Conservation (phyloP, 139 green algal genomes). For the Micromonas commoda region DNA sequence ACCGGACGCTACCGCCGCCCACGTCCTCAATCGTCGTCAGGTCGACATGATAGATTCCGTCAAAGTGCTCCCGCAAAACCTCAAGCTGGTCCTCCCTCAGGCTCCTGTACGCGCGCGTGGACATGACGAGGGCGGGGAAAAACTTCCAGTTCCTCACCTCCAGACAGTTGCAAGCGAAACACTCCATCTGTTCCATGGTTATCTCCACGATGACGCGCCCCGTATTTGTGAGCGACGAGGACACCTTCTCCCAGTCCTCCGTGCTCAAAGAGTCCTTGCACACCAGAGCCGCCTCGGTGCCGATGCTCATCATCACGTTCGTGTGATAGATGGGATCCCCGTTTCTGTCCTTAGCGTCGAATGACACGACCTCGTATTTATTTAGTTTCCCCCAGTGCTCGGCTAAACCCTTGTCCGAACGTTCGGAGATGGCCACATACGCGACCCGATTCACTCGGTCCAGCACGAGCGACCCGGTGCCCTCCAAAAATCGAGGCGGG, state of each 20-base stretch:
- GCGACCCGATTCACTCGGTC: slow-evolving; percentile 81
- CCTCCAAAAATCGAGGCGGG: slow-evolving; percentile 34
- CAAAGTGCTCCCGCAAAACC: slow-evolving; percentile 60
- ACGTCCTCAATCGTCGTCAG: slow-evolving; percentile 88
- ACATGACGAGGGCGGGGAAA: slow-evolving; percentile 83
- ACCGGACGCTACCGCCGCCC: slow-evolving; percentile 85
- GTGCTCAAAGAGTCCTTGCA: slow-evolving; percentile 73
- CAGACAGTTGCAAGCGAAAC: slow-evolving; percentile 85
- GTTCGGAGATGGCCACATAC: slow-evolving; percentile 78
- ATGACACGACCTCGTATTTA: slow-evolving; percentile 63
- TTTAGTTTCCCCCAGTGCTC: slow-evolving; percentile 58
- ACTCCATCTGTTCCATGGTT: slow-evolving; percentile 73
- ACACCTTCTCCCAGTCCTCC: slow-evolving; percentile 59
- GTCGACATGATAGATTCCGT: slow-evolving; percentile 68
- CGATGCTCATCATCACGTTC: slow-evolving; percentile 94
- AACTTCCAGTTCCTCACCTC: slow-evolving; percentile 76
- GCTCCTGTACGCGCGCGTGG: slow-evolving; percentile 69
- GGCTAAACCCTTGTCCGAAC: too few species aligned
- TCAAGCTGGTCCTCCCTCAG: slow-evolving; percentile 73
- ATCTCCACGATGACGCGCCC: slow-evolving; percentile 75
- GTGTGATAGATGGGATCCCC: slow-evolving; percentile 87
- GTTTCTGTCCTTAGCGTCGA: slow-evolving; percentile 47
- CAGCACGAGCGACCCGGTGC: slow-evolving; percentile 82
- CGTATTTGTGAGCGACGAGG: slow-evolving; percentile 33
- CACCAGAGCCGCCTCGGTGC: slow-evolving; percentile 81